Evolutionary conservation across 225 moss, liverwort and hornwort genomes (phyloP).

Genomic region (Marchantia paleacea): DNA sequence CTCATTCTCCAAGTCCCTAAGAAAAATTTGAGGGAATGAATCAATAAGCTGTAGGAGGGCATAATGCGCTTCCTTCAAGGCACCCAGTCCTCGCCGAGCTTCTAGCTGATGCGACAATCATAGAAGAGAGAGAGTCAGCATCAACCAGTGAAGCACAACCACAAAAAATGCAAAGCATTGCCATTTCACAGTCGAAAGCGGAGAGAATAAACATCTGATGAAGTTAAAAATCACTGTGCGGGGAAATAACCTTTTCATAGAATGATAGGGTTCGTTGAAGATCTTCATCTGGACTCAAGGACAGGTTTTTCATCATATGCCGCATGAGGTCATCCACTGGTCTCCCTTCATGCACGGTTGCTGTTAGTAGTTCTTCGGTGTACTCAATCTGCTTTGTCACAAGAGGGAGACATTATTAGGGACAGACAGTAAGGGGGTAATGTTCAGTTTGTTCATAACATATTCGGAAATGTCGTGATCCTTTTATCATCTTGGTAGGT

Average conservation of each 20-base stretch:
- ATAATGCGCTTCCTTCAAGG: conserved; percentile 46
- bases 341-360: conserved; percentile 39
- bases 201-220: not conserved
- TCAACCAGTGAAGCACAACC: not conserved
- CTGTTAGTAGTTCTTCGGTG: conserved; percentile 42
- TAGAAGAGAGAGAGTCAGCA: not conserved
- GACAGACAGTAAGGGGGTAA: not conserved
- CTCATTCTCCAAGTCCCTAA: conserved; percentile 61
- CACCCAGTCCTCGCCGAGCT: conserved; percentile 52
- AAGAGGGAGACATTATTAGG: not conserved
- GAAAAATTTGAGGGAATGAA: conserved; percentile 69
- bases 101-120: conserved; percentile 44
- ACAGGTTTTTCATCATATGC: conserved; percentile 76
- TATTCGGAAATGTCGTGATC: too few species aligned
- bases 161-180: too few species aligned
- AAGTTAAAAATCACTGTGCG: not conserved
- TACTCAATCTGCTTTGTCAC: conserved; percentile 34
- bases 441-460: not conserved
- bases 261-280: conserved; percentile 79
- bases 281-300: conserved; percentile 71
- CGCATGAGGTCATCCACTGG: conserved; percentile 58
- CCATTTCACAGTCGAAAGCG: too few species aligned
- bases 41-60: conserved; percentile 61
- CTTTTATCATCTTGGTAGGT: too few species aligned
- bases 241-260: conserved; percentile 66